Percentiles rank a stretch among this genome's conserved stretches.
phyloP scores from a whole-genome alignment of 257 asterid genomes.

The Apocynum venetum region DNA sequence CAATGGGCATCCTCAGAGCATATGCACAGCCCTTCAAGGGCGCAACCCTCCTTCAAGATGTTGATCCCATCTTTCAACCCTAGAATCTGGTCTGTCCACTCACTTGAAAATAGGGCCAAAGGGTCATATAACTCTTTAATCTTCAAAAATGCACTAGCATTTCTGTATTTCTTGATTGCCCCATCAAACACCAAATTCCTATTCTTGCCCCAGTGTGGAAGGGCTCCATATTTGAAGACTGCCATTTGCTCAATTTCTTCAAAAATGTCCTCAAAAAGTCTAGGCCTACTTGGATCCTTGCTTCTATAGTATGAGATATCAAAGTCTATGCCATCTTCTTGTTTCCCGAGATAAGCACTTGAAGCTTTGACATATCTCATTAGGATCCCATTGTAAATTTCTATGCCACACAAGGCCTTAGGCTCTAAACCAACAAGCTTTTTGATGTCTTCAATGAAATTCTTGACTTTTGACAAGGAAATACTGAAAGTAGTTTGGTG shows the following conservation, averaged over 20 bases:
- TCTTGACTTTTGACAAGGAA: conserved; percentile 27
- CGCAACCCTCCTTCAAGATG: conserved; percentile 42
- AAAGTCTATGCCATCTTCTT: conserved; percentile 46
- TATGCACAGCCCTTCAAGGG: conserved; percentile 54
- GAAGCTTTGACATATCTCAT: conserved; percentile 62
- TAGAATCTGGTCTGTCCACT: conserved; percentile 48
- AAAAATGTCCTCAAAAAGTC: conserved; percentile 57
- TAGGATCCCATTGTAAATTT: conserved; percentile 65
- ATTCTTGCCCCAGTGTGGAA: conserved; percentile 87
- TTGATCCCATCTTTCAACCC: conserved; percentile 26
- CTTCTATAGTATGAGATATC: conserved; percentile 68
- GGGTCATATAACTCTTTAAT: conserved; percentile 51
- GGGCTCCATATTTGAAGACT: conserved; percentile 50
- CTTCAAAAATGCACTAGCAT: conserved; percentile 38
- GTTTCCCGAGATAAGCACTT: conserved; percentile 52
- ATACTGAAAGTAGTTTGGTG: conserved; percentile 57
- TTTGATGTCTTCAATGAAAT: conserved; percentile 50
- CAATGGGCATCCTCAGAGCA: conserved; percentile 56
- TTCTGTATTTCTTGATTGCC: conserved; percentile 44
- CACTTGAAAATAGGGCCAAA: conserved; percentile 43
- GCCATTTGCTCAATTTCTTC: conserved; percentile 89
- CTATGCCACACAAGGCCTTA: conserved; percentile 60
- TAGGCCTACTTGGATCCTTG: conserved; percentile 40
- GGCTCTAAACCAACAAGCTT: conserved; percentile 41
- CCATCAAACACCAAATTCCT: conserved; percentile 49